Percentiles rank a stretch among this genome's conserved stretches.
phyloP scores from a whole-genome alignment of 139 green algal species.

The Diplosphaera chodatii region DNA sequence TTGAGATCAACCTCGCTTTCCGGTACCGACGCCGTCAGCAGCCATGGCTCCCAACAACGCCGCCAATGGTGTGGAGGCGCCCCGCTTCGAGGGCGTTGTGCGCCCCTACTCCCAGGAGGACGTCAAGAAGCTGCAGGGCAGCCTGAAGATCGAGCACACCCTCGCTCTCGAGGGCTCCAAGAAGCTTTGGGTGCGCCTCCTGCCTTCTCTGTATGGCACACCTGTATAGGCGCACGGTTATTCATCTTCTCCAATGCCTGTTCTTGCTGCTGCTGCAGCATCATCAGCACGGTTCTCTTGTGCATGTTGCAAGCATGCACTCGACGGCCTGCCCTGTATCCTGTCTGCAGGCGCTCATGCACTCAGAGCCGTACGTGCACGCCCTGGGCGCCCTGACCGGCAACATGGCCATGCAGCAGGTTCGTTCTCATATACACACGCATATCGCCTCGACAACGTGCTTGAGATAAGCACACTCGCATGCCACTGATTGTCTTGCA shows the following conservation, averaged over 20 bases:
- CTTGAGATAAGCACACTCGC: too few relatives aligned
- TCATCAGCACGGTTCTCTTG: background rate
- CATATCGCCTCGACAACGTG: too few relatives aligned
- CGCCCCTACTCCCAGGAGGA: conserved; percentile 44
- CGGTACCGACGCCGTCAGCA: too few relatives aligned
- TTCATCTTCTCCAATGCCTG: too few relatives aligned
- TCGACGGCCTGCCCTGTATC: too few relatives aligned
- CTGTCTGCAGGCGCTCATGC: conserved; percentile 33
- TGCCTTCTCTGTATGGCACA: too few relatives aligned
- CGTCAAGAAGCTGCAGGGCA: conserved; percentile 62
- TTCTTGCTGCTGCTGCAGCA: background rate
- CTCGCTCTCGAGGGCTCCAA: conserved; percentile 56
- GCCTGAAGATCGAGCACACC: conserved; percentile 63
- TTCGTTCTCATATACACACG: too few relatives aligned
- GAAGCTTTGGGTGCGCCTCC: conserved; percentile 55
- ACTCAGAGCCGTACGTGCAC: conserved; percentile 61
- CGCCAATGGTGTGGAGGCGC: background rate
- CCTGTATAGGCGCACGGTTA: too few relatives aligned
- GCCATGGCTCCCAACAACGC: background rate
- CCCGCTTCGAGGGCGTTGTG: conserved; percentile 26
- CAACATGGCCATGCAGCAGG: conserved; percentile 52
- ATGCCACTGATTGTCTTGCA: too few relatives aligned
- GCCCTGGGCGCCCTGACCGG: conserved; percentile 69
- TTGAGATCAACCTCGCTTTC: too few relatives aligned
- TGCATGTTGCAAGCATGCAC: too few relatives aligned